Base-by-base conservation (phyloP, 176 grass and related monocot genomes). In the Pontederia paniculata region DNA sequence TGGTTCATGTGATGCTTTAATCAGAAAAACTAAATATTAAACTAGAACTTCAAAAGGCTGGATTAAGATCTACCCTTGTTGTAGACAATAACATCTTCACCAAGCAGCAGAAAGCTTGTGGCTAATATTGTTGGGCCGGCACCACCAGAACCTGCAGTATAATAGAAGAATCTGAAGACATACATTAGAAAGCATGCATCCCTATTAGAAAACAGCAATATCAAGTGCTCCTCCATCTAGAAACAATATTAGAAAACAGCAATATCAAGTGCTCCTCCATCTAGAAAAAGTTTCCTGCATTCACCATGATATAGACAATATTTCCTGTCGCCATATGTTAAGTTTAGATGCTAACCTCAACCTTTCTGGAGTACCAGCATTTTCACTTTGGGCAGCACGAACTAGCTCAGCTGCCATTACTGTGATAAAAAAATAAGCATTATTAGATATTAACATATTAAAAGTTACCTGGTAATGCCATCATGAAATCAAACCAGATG, bases 71-170 rank as follows among this genome's bases (percentile, higher is more conserved):
- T 58, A 89, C 90, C 90, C 75, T 86, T 96, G 51, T 89, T 89
- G 70, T 89, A 96, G 65, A 76, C 90, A 69, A 96, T 86, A 63
- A 96, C 90, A 83, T 96, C 85, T 68, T 96, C 90, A 45, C 76
- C 90, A 66, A 96, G 90, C 52, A 89, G 83, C 44, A 96, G 54
- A 66, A 96, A 80, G 80, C 90, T 96, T 73, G 90, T 96, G 23
- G 85, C 23, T 56, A 96, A 43, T 70, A 96, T 96, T 48, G 90
- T 96, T 62, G 90, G 90, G 16, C 90, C 85, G 48, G 70, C 90
- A 51, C 90, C 90, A 67, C 90, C 90, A 60, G 90, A 69, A 57
- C 90, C 90, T 96, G 85, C 82, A 54, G 85, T 96, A 67, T 89
- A 96, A 65, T 96, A 96, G 44, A 83, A 86, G 73, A 89, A 96